Percentiles rank a stretch among this genome's conserved stretches.
Evolutionary conservation across 768 basidiomycete species (phyloP).

Genomic region (Mycena latifolia): DNA sequence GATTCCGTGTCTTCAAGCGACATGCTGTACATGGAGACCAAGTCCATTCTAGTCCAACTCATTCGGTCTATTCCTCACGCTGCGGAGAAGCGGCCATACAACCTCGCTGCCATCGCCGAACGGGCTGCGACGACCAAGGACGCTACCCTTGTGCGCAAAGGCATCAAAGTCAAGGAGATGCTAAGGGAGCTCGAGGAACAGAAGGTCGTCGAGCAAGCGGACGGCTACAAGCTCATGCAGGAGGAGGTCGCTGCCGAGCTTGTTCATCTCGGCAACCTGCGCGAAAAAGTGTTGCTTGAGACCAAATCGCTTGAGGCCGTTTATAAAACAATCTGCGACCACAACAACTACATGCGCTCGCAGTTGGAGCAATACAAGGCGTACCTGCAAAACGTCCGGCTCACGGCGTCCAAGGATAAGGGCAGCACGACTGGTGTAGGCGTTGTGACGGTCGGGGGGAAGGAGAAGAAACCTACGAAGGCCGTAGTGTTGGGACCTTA

Average conservation of each 20-base stretch:
- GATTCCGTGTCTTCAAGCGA: constrained; percentile 97
- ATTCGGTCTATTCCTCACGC: constrained; percentile 93
- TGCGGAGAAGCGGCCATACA: constrained; percentile 88
- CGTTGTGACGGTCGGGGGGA: constrained; percentile 95
- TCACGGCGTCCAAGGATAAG: constrained; percentile 91
- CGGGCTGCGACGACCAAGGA: constrained; percentile 98
- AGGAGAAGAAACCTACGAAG: constrained; percentile 94
- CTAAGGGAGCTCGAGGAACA: constrained; percentile 94
- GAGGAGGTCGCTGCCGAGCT: constrained; percentile 97
- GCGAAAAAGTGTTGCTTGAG: constrained; percentile 95
- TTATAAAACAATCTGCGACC: constrained; percentile 99
- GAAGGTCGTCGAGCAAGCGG: constrained; percentile 83
- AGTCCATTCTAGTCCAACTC: constrained; percentile 98
- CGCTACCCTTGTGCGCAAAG: constrained; percentile 93
- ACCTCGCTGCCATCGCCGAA: constrained; percentile 91
- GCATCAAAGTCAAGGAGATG: constrained; percentile 99
- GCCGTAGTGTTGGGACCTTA: constrained; percentile 93
- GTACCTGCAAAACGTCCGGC: constrained; percentile 96
- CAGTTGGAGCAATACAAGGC: constrained; percentile 99
- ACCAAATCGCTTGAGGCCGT: constrained; percentile 95
- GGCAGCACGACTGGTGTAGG: constrained; percentile 90
- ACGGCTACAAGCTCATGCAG: constrained; percentile 95
- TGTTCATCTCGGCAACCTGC: constrained; percentile 94
- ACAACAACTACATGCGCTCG: constrained; percentile 95
- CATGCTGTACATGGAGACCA: constrained; percentile 99